Evolutionary conservation across 306 rosid genomes (phyloP).

Genomic region (Abrus pulchellus): DNA sequence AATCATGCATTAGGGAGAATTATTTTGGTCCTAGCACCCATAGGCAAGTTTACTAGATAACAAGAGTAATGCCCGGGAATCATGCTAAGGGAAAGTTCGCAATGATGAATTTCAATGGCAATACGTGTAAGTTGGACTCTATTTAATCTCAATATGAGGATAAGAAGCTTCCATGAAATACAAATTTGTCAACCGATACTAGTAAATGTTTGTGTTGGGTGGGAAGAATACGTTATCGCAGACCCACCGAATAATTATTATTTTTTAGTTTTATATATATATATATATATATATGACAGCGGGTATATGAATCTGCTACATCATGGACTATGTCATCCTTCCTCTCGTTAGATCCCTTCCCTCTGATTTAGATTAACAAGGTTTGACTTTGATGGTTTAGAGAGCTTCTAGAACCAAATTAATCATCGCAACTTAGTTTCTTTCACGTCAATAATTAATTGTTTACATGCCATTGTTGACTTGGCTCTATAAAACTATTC

Average conservation of each 20-base stretch:
- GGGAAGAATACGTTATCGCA: not conserved
- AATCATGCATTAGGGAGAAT: slow-evolving; percentile 10
- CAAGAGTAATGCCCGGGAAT: not conserved
- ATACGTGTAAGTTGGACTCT: slow-evolving; percentile 30
- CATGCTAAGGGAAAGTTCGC: slow-evolving; percentile 2
- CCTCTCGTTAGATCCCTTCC: not conserved
- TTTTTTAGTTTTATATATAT: not conserved
- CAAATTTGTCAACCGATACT: slow-evolving; percentile 27
- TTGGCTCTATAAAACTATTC: slow-evolving; percentile 14
- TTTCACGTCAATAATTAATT: not conserved
- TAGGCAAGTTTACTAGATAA: not conserved
- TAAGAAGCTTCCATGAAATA: slow-evolving; percentile 43
- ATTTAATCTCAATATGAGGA: slow-evolving; percentile 8
- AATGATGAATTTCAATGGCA: slow-evolving; percentile 18
- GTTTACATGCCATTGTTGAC: slow-evolving; percentile 40
- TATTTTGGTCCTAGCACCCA: not conserved
- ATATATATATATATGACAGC: not conserved
- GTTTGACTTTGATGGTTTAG: slow-evolving; percentile 38
- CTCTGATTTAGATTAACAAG: not conserved
- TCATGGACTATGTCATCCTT: slow-evolving; percentile 22
- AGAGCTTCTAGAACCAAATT: slow-evolving; percentile 42
- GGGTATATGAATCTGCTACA: not conserved
- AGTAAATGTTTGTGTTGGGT: not conserved
- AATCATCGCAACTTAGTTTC: slow-evolving; percentile 23
- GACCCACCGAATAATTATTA: slow-evolving; percentile 1